Percentiles rank a stretch among this genome's conserved stretches.
Evolutionary conservation across 129 eudicot genomes (phyloP).

Genomic region (sunflower (Helianthus annuus)): DNA sequence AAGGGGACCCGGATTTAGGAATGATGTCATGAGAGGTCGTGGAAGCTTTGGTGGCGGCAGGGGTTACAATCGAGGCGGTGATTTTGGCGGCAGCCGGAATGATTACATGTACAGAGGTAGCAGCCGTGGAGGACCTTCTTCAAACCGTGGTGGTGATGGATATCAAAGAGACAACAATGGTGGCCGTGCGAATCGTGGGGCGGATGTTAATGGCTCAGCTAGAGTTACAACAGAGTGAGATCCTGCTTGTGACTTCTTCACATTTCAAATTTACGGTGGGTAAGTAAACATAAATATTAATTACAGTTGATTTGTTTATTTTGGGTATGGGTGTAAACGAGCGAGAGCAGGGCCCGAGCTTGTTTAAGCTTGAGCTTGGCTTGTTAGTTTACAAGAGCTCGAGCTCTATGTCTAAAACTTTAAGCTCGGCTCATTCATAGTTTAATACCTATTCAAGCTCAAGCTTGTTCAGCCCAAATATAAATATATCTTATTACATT

Average conservation of each 20-base stretch:
- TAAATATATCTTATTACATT: too few species aligned
- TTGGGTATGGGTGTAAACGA: background rate
- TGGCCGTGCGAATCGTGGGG: conserved; percentile 57
- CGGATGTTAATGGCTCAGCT: conserved; percentile 47
- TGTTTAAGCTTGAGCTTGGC: background rate
- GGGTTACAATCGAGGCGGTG: conserved; percentile 61
- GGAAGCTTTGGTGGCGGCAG: conserved; percentile 69
- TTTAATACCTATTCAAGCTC: background rate
- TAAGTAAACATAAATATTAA: conserved; percentile 8
- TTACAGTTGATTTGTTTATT: conserved; percentile 22
- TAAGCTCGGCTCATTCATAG: background rate
- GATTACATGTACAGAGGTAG: conserved; percentile 59
- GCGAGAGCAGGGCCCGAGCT: background rate
- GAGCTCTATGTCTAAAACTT: background rate
- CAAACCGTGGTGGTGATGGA: conserved; percentile 59
- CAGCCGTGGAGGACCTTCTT: conserved; percentile 48
- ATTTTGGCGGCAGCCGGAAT: conserved; percentile 47
- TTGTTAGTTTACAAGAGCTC: background rate
- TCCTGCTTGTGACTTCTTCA: conserved; percentile 46
- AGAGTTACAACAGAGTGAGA: conserved; percentile 55
- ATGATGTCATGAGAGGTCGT: conserved; percentile 75
- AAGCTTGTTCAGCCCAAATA: background rate
- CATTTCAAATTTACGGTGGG: conserved; percentile 18
- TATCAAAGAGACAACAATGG: conserved; percentile 57
- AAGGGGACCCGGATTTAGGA: conserved; percentile 68